Evolutionary conservation across 2,329 filamentous ascomycete species (phyloP).

Genomic region (Colletotrichum caudatum): DNA sequence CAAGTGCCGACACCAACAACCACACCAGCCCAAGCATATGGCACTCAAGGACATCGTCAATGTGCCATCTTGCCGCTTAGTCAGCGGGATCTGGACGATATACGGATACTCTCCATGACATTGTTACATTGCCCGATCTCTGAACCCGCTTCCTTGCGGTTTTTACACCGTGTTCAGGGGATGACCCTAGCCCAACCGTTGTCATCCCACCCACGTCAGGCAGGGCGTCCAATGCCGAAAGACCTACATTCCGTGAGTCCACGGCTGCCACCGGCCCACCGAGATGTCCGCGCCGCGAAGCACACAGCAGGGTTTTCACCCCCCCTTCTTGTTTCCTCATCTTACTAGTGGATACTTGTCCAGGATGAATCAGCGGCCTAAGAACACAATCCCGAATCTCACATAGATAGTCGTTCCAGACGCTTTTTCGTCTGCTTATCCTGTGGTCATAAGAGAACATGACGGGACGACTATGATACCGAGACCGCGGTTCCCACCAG

Average conservation of each 20-base stretch:
- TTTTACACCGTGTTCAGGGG: not conserved
- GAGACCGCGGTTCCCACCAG: not conserved
- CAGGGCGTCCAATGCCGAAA: constrained; percentile 28
- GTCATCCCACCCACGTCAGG: not conserved
- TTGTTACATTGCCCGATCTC: too few relatives aligned
- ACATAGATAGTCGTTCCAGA: constrained; percentile 1
- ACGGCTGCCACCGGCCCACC: constrained; percentile 12
- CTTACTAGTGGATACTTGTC: not conserved
- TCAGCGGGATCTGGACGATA: constrained; percentile 6
- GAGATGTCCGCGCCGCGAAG: constrained; percentile 9
- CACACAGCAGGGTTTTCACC: not conserved
- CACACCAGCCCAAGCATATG: not conserved
- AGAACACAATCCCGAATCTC: not conserved
- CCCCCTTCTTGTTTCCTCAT: not conserved
- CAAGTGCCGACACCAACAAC: not conserved
- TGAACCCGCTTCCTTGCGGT: too few relatives aligned
- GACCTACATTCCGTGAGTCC: constrained; percentile 6
- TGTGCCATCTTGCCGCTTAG: constrained; percentile 6
- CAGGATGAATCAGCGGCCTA: constrained; percentile 21
- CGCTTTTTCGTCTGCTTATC: constrained; percentile 12
- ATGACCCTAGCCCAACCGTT: constrained; percentile 7
- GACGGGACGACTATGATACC: constrained; percentile 3
- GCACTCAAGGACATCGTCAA: not conserved
- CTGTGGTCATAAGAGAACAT: constrained; percentile 18
- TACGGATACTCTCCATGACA: too few relatives aligned